A percentile compares a stretch with the other conserved stretches of the same genome.
Conservation (phyloP, 2,329 filamentous ascomycete genomes). For the Fusarium goolgardi region DNA sequence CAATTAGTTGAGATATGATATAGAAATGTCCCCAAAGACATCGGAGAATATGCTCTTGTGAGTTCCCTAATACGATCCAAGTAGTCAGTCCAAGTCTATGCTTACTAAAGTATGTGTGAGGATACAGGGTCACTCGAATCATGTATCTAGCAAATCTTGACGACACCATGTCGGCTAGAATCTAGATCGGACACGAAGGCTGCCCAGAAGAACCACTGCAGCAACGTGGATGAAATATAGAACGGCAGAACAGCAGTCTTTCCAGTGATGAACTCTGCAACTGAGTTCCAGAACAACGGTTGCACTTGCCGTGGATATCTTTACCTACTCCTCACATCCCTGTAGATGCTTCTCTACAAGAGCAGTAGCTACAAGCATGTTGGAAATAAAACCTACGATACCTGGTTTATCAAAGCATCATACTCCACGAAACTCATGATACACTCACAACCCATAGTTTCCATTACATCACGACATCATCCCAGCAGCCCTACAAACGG, state of each 20-base stretch:
- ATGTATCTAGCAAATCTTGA: not conserved
- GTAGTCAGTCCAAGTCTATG: not conserved
- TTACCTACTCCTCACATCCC: not conserved
- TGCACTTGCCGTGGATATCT: not conserved
- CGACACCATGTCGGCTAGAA: not conserved
- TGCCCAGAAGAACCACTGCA: not conserved
- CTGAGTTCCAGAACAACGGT: not conserved
- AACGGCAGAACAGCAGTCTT: not conserved
- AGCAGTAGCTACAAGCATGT: not conserved
- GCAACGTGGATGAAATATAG: fast-evolving
- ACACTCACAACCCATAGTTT: not conserved
- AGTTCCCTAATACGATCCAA: not conserved
- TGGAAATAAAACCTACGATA: too few species aligned
- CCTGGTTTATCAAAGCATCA: not conserved
- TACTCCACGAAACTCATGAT: not conserved
- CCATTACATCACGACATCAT: conserved; percentile 10
- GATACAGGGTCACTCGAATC: not conserved
- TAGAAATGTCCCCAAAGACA: too few species aligned
- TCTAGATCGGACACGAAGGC: not conserved
- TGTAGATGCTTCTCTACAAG: too few species aligned
- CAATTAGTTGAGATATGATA: not conserved
- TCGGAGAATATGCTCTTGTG: fast-evolving
- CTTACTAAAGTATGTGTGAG: not conserved
- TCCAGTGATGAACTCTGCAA: not conserved
- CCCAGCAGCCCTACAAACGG: conserved; percentile 10